Evolutionary conservation across 116 monocot genomes (phyloP).

Genomic region (Cymodocea nodosa): DNA sequence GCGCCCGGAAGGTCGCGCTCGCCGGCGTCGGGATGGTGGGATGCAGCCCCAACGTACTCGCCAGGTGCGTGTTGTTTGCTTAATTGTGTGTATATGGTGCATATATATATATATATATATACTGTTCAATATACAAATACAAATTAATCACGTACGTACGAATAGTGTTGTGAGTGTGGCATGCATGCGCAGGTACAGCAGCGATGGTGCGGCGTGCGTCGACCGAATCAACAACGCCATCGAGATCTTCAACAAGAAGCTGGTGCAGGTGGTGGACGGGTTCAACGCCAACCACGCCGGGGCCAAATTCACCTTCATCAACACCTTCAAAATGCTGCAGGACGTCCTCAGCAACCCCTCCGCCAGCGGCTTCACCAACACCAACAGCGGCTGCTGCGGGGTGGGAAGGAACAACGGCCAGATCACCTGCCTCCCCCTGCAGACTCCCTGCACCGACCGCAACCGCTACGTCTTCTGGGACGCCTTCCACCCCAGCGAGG

Average conservation of each 20-base stretch:
- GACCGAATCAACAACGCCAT: slow-evolving; percentile 59
- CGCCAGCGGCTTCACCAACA: slow-evolving; percentile 18
- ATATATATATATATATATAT: no score
- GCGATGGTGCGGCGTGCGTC: slow-evolving; percentile 51
- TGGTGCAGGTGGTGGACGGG: slow-evolving; percentile 36
- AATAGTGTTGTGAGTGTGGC: no score
- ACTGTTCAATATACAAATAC: no score
- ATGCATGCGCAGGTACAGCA: slow-evolving; percentile 22
- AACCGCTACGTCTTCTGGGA: slow-evolving; percentile 63
- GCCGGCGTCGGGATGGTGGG: slow-evolving; percentile 69
- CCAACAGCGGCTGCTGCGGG: slow-evolving; percentile 67
- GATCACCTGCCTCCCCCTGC: slow-evolving; percentile 58
- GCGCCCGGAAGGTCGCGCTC: slow-evolving; percentile 73
- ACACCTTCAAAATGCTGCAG: slow-evolving; percentile 50
- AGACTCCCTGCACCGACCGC: slow-evolving; percentile 51
- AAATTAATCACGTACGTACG: no score
- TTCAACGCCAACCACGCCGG: slow-evolving; percentile 48
- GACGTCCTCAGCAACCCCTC: slow-evolving; percentile 41
- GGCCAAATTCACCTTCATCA: slow-evolving; percentile 86
- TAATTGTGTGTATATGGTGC: no score
- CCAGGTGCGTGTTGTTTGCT: slow-evolving; percentile 6
- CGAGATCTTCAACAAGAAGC: slow-evolving; percentile 58
- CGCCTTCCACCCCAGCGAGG: slow-evolving; percentile 69
- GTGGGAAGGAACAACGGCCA: slow-evolving; percentile 84
- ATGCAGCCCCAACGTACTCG: slow-evolving; percentile 73